A percentile compares a stretch with the other conserved stretches of the same genome.
Conservation (phyloP, 2,329 filamentous ascomycete species). For the Xylariaceae sp. region DNA sequence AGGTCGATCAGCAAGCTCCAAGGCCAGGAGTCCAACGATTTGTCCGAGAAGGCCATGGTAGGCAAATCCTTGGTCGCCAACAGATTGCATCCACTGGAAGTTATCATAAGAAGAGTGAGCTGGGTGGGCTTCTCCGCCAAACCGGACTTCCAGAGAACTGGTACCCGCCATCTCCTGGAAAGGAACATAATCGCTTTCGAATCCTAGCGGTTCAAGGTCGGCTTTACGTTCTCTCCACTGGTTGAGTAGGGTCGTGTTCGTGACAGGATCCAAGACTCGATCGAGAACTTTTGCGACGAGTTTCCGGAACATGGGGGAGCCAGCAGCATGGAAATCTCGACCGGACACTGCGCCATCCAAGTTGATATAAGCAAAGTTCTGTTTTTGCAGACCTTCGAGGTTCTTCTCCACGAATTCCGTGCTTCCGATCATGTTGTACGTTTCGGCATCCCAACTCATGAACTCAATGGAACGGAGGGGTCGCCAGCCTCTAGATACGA, state of each 20-base stretch:
- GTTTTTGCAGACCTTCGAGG: constrained; percentile 62
- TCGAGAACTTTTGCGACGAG: constrained; percentile 68
- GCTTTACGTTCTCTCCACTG: constrained; percentile 66
- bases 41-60: constrained; percentile 78
- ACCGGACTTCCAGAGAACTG: constrained; percentile 80
- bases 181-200: constrained; percentile 76
- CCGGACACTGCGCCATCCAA: constrained; percentile 80
- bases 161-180: constrained; percentile 90
- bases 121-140: constrained; percentile 62
- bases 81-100: constrained; percentile 75
- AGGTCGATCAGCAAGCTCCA: constrained; percentile 77
- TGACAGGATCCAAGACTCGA: constrained; percentile 65
- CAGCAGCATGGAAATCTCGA: constrained; percentile 66
- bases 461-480: constrained; percentile 94
- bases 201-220: constrained; percentile 63
- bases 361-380: constrained; percentile 86
- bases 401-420: constrained; percentile 93
- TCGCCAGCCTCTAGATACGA: constrained; percentile 74
- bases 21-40: constrained; percentile 72
- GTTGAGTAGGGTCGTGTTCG: constrained; percentile 66
- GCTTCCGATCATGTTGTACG: constrained; percentile 89
- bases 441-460: constrained; percentile 90
- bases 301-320: constrained; percentile 72
- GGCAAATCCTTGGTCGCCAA: constrained; percentile 74
- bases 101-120: constrained; percentile 85